Percentiles rank a stretch among this genome's conserved stretches.
Conservation (phyloP, 176 grass and related monocot genomes). For the Pontederia paniculata region DNA sequence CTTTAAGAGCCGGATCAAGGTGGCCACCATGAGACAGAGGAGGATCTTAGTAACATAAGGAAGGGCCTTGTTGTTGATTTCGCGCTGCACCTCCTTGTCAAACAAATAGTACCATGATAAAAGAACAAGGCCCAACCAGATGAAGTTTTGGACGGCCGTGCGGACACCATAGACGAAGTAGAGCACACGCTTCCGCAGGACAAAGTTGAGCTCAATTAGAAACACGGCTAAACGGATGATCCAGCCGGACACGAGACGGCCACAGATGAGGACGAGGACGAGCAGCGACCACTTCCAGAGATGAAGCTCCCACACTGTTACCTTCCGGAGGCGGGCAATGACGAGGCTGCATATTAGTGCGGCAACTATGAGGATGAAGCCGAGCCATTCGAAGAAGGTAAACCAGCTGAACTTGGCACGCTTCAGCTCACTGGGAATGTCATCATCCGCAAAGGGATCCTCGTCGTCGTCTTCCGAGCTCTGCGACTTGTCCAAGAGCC, state of each 20-base stretch:
- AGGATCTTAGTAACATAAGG: constrained; percentile 84
- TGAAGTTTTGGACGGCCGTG: constrained; percentile 64
- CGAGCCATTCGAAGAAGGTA: constrained; percentile 54
- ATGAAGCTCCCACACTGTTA: constrained; percentile 54
- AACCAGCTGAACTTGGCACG: constrained; percentile 34
- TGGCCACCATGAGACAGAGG: constrained; percentile 73
- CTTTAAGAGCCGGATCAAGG: constrained; percentile 61
- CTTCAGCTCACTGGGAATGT: constrained; percentile 51
- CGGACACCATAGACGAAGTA: constrained; percentile 98
- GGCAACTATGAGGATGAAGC: constrained; percentile 69
- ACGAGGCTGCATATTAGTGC: constrained; percentile 54
- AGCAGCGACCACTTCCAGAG: constrained; percentile 96
- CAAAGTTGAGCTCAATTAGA: constrained; percentile 79
- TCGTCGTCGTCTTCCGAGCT: constrained; percentile 62
- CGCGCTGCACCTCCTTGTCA: constrained; percentile 31
- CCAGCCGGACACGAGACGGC: constrained; percentile 87
- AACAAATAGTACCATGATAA: constrained; percentile 66
- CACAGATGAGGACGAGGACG: constrained; percentile 76
- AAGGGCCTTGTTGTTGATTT: constrained; percentile 35
- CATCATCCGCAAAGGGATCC: constrained; percentile 63
- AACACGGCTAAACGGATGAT: constrained; percentile 62
- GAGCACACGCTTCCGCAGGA: constrained; percentile 75
- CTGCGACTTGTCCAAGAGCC: constrained; percentile 25
- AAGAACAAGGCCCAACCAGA: constrained; percentile 86
- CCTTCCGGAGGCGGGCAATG: constrained; percentile 21